Conservation (phyloP, 2,329 filamentous ascomycete species). For the Emericellopsis cladophorae region DNA sequence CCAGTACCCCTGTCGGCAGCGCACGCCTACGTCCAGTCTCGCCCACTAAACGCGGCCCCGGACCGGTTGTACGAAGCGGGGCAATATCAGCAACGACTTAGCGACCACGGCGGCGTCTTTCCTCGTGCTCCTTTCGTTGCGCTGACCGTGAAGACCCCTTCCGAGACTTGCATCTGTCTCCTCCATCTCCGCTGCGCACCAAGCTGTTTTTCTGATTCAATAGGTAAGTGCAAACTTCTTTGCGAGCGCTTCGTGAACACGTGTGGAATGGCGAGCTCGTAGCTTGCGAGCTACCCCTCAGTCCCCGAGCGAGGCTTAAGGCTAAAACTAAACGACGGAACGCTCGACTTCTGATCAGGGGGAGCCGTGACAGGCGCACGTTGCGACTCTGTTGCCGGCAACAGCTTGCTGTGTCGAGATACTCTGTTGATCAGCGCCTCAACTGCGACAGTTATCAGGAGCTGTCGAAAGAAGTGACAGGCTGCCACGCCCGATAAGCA, state of each 20-base stretch:
- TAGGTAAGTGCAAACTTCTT: too few species aligned
- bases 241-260: too few species aligned
- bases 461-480: too few species aligned
- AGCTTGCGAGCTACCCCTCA: background rate
- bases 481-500: too few species aligned
- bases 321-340: too few species aligned
- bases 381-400: too few species aligned
- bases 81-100: background rate
- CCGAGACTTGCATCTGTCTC: background rate
- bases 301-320: background rate
- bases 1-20: background rate
- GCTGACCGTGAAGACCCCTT: background rate
- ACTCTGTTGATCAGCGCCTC: too few species aligned
- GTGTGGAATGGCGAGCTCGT: too few species aligned
- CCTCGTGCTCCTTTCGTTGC: background rate
- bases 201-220: background rate
- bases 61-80: background rate
- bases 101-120: slow-evolving; percentile 1
- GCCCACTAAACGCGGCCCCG: slow-evolving; percentile 1
- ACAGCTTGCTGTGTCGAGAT: too few species aligned
- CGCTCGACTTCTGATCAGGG: too few species aligned
- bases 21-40: background rate
- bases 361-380: too few species aligned
- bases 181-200: background rate
- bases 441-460: too few species aligned